These are phyloP conservation scores for Saturnispora diversa DNA, from an alignment of 805 yeast species.

Conservation along the genomic window DNA sequence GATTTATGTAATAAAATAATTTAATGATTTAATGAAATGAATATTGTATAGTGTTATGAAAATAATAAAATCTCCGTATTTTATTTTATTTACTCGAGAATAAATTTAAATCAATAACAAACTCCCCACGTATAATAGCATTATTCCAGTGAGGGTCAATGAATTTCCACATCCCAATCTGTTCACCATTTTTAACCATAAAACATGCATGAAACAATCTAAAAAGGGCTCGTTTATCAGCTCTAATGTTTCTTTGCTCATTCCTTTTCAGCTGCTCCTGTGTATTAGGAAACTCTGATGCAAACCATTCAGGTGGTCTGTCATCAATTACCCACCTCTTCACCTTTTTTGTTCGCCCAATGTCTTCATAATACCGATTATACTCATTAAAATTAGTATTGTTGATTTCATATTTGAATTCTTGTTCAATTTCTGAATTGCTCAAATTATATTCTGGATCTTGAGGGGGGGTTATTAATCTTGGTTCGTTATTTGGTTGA, in stretches of 20 bases:
- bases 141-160: constrained; percentile 34
- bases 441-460: constrained; percentile 20
- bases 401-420: constrained; percentile 25
- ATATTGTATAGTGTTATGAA: background rate
- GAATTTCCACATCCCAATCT: constrained; percentile 39
- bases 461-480: constrained; percentile 20
- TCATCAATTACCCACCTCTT: constrained; percentile 27
- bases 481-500: background rate
- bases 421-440: constrained; percentile 21
- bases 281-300: constrained; percentile 51
- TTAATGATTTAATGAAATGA: constrained; percentile 4
- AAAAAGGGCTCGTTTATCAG: constrained; percentile 34
- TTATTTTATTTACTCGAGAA: background rate
- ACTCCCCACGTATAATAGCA: constrained; percentile 22
- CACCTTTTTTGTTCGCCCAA: constrained; percentile 20
- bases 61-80: background rate
- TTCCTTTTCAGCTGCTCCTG: constrained; percentile 40
- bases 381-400: constrained; percentile 15
- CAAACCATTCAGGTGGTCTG: constrained; percentile 51
- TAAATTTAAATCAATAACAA: constrained; percentile 11
- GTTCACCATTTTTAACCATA: constrained; percentile 23
- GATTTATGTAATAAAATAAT: background rate
- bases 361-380: constrained; percentile 10
- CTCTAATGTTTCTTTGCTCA: constrained; percentile 19
- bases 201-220: constrained; percentile 38